Evolutionary conservation across 805 yeast genomes (phyloP).

Genomic region (Metschnikowia henanensis): DNA sequence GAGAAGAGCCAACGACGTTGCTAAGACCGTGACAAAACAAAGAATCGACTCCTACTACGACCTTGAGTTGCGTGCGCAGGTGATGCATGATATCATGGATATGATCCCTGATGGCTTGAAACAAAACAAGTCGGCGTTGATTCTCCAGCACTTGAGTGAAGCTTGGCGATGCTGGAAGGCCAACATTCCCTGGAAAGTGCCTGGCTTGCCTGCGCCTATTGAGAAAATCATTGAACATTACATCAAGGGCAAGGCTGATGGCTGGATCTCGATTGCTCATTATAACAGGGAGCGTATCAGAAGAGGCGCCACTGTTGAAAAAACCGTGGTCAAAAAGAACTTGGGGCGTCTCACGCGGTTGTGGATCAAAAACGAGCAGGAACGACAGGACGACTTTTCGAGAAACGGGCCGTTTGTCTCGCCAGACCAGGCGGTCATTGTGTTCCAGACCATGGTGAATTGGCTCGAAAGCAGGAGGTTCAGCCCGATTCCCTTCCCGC

Average conservation of each 20-base stretch:
- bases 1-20: conserved; percentile 84
- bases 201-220: conserved; percentile 91
- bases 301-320: conserved; percentile 90
- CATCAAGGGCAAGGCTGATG: conserved; percentile 93
- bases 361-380: conserved; percentile 93
- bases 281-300: conserved; percentile 86
- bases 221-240: conserved; percentile 85
- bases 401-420: conserved; percentile 85
- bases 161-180: conserved; percentile 99
- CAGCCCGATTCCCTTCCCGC: conserved; percentile 91
- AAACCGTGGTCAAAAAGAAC: conserved; percentile 91
- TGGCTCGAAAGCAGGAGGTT: conserved; percentile 89
- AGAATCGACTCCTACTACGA: conserved; percentile 95
- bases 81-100: conserved; percentile 92
- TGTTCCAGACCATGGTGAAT: conserved; percentile 83
- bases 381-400: conserved; percentile 75
- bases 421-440: conserved; percentile 84
- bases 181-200: conserved; percentile 96
- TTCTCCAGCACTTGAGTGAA: conserved; percentile 91
- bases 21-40: conserved; percentile 94
- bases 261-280: conserved; percentile 94
- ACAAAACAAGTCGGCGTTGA: conserved; percentile 81
- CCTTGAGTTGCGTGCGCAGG: conserved; percentile 88
- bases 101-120: conserved; percentile 96
- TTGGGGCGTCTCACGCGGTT: conserved; percentile 87